Evolutionary conservation across 1,284 basidiomycete species (phyloP), one percentile per base, ranked within the genome.

Genomic region (Fomitopsis palustris): DNA sequence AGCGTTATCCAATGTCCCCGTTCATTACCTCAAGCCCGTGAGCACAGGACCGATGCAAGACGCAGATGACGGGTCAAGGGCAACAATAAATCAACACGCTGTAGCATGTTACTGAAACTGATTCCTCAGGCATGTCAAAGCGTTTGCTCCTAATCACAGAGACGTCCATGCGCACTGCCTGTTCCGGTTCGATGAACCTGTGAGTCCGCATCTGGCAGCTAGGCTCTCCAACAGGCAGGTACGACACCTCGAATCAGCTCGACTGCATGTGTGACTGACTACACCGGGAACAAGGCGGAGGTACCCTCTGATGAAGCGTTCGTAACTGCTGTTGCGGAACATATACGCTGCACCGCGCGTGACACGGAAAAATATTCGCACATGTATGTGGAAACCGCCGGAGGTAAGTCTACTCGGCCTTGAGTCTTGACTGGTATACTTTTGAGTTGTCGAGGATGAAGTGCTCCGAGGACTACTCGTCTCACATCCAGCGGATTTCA

Each of bases 301-400:
- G 62, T 79, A 23, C 82, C 85, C 17, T 77, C 86, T 0, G 85
- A 97, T 66, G 77, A 83, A 19, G 84, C 85, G 3, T 85, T 98
- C 45, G 80, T 91, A 10, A 79, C 81, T 29, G 81, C 88, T 14
- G 79, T 96, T 5, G 82, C 87, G 1, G 75, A 75, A 33, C 84
- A 90, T 68, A 84, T 92, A 12, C 76, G 79, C 23, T 62, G 74
- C 51, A 84, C 83, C 4, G 29, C 49, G 16, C 29, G 17, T 2
- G 14, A 35, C 2, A 52, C 31, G n/a, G 10, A 27, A 2, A 25
- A 2, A 4, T 31, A 4, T 19, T 33, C 49, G 49, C 84, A 88
- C 67, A 84, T 96, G 77, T 98, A 91, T 69, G 77, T 98, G 49
- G 96, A 99, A 76, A 96, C 96, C 5, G 96, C 95, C 8, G 96